Evolutionary conservation across 371 early-diverging fungal genomes (phyloP), one percentile per base, ranked within the genome.

Genomic region (Haplosporangium sp.): DNA sequence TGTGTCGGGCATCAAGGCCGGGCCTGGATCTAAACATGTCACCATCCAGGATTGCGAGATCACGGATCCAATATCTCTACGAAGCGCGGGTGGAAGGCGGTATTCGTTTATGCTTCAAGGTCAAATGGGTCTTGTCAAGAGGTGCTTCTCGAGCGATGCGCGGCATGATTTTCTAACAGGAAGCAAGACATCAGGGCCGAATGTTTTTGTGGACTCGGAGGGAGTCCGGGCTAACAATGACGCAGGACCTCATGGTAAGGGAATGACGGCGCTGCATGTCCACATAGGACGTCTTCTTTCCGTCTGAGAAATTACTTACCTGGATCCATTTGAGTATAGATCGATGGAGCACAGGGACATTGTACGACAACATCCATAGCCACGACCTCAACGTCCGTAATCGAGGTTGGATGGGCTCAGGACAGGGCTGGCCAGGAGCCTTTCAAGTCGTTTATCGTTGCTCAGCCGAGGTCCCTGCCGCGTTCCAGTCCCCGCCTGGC

Each of bases 121-220:
- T 9, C 72, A 77, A 41, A 67, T 72, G 69, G 73, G 68, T 0
- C 65, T 77, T 0, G 79, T 77, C 29, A 77, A 72, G 56, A 55
- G 79, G 11, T 77, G 79, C 38, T 64, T 58, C 52, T 55, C 73
- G 8, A 60, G 48, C 0, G 62, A 77, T 42, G 36, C 65, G 6
- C 43, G 79, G 38, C 79, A 77, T 38, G 72, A 77, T 14, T 77
- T 72, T 55, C 51, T 77, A 6, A 72, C 73, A 7, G 79, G 79
- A 0, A 42, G 66, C 36, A 68, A 64, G 47, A 73, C 73, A 7
- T 21, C 57, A 0, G 80, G 80, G 1, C 73, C 80, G 0, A 79
- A 79, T 23, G 80, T 79, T 11, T 79, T 79, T 62, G 80, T 79
- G 16, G 80, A 73, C 21, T 79, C 80, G 51, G 64, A 67, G 6